Conservation (phyloP, 108 stramenopile genomes). For the Conticribra guillardii region DNA sequence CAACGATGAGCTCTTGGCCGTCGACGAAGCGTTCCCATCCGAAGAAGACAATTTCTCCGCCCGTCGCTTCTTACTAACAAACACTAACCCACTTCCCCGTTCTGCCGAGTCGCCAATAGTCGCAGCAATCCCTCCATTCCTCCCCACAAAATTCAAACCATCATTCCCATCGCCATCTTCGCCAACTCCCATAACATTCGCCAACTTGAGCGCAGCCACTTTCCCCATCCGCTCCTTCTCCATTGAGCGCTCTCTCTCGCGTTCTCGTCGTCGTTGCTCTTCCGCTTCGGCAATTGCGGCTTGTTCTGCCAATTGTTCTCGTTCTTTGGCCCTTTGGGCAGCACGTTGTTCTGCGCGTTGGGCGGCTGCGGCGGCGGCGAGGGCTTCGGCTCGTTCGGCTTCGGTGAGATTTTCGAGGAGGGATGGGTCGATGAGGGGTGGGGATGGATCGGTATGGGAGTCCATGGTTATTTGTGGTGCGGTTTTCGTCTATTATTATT, state of each 20-base stretch:
- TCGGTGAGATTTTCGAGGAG: conserved; percentile 62
- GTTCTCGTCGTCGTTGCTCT: conserved; percentile 6
- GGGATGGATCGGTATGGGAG: conserved; percentile 1
- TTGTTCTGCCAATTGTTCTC: conserved; percentile 25
- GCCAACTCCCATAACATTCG: not conserved
- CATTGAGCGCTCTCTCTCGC: conserved; percentile 24
- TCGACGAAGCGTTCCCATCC: not conserved
- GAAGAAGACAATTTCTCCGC: conserved; percentile 14
- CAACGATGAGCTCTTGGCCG: not conserved
- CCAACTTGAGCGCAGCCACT: not conserved
- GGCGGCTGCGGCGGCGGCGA: conserved; percentile 65
- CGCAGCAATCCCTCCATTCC: not conserved
- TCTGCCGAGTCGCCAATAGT: not conserved
- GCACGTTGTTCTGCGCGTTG: conserved; percentile 77
- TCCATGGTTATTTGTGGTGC: not conserved
- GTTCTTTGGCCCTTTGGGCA: conserved; percentile 57
- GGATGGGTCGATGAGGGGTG: conserved; percentile 64
- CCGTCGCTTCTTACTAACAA: conserved; percentile 70
- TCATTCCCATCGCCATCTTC: not conserved
- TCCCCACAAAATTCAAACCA: not conserved
- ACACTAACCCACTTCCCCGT: conserved; percentile 33
- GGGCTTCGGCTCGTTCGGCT: conserved; percentile 66
- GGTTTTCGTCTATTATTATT: no score
- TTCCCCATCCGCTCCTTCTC: conserved; percentile 10
- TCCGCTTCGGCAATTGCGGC: conserved; percentile 14